phyloP scores from a whole-genome alignment of 225 moss, liverwort and hornwort species.

The Sphagnum tenellum region DNA sequence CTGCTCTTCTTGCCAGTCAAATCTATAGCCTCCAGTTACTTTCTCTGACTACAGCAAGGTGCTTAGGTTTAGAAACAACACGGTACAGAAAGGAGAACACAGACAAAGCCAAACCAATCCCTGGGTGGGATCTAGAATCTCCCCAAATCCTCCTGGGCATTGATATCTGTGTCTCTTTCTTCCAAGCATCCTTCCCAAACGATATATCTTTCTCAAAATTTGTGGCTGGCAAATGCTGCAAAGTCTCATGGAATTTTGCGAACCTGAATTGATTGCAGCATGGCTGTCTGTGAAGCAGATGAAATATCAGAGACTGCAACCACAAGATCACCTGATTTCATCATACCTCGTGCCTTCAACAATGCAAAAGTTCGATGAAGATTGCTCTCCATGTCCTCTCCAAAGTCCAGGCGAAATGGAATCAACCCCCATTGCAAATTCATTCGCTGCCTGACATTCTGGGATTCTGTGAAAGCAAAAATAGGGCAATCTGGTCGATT shows the following conservation, averaged over 20 bases:
- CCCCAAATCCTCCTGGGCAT: too few species aligned
- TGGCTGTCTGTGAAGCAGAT: constrained; percentile 4
- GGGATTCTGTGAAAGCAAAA: constrained; percentile 37
- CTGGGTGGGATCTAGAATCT: too few species aligned
- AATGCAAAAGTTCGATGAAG: constrained; percentile 25
- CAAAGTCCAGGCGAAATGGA: constrained; percentile 28
- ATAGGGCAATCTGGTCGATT: constrained; percentile 38
- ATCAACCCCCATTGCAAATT: constrained; percentile 42
- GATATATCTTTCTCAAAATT: too few species aligned
- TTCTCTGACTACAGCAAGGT: too few species aligned
- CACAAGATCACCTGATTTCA: constrained; percentile 42
- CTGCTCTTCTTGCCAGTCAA: too few species aligned
- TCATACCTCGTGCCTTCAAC: constrained; percentile 34
- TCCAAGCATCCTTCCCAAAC: too few species aligned
- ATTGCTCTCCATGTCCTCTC: constrained; percentile 31
- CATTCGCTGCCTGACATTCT: constrained; percentile 23
- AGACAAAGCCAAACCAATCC: too few species aligned
- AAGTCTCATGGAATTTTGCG: constrained; percentile 24
- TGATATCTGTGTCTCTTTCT: too few species aligned
- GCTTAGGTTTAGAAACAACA: too few species aligned
- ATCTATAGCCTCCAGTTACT: too few species aligned
- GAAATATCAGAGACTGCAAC: constrained; percentile 33
- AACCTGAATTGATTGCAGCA: constrained; percentile 34
- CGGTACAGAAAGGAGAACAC: too few species aligned
- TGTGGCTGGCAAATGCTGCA: too few species aligned